Conservation (phyloP, 2,329 filamentous ascomycete species). For the Colletotrichum agaves region DNA sequence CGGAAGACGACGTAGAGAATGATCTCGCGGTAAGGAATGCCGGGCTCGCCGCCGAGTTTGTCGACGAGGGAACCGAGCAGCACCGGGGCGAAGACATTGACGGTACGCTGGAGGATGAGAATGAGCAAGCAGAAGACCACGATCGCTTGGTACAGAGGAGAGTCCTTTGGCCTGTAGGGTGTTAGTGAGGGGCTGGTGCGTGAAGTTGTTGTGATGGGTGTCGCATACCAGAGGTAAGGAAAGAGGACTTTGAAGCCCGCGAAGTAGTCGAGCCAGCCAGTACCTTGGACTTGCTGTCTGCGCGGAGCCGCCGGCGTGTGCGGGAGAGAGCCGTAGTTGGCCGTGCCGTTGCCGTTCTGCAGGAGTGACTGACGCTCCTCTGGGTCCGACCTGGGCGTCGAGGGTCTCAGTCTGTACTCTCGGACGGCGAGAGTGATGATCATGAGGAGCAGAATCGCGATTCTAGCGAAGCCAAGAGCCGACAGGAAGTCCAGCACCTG, state of each 20-base stretch:
- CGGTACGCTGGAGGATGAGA: constrained; percentile 53
- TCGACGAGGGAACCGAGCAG: constrained; percentile 56
- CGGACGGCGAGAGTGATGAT: constrained; percentile 44
- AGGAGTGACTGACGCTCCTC: constrained; percentile 53
- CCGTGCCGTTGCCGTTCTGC: constrained; percentile 49
- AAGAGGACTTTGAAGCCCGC: constrained; percentile 57
- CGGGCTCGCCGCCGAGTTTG: constrained; percentile 50
- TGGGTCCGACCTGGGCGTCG: constrained; percentile 42
- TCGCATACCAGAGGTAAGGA: constrained; percentile 55
- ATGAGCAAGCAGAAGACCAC: constrained; percentile 55
- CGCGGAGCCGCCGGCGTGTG: constrained; percentile 13
- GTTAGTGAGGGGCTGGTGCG: constrained; percentile 24
- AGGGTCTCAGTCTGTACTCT: constrained; percentile 46
- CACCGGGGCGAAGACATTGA: constrained; percentile 56
- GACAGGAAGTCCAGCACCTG: constrained; percentile 46
- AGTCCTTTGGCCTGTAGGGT: constrained; percentile 53
- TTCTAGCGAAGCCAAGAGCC: constrained; percentile 46
- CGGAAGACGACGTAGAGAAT: constrained; percentile 57
- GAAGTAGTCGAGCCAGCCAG: constrained; percentile 58
- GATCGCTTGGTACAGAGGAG: constrained; percentile 51
- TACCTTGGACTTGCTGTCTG: constrained; percentile 47
- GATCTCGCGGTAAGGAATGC: constrained; percentile 55
- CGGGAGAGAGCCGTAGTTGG: constrained; percentile 43
- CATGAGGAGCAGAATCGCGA: constrained; percentile 50
- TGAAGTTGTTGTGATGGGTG: background rate